Percentiles rank a stretch among this genome's conserved stretches.
These are phyloP conservation scores for Podosphaera fusca DNA, from an alignment of 2,329 filamentous ascomycete species.

Conservation along the genomic window DNA sequence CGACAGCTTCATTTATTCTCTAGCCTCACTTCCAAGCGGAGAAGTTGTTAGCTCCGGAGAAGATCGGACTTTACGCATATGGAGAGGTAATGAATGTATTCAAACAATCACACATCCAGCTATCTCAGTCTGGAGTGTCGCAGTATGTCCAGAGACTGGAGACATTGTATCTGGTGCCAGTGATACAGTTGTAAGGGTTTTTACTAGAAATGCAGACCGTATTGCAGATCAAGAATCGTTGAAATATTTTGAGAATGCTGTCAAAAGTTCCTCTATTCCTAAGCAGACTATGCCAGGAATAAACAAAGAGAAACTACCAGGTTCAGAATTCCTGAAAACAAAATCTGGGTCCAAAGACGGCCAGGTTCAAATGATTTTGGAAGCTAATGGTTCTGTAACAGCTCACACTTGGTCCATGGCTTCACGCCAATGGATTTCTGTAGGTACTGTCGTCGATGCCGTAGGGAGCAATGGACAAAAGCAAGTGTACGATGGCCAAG, in stretches of 20 bases:
- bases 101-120: slow-evolving; percentile 95
- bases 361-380: slow-evolving; percentile 77
- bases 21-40: slow-evolving; percentile 55
- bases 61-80: slow-evolving; percentile 79
- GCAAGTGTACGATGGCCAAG: slow-evolving; percentile 54
- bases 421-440: slow-evolving; percentile 55
- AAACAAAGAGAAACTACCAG: slow-evolving; percentile 80
- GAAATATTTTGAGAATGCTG: slow-evolving; percentile 55
- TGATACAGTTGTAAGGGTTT: slow-evolving; percentile 66
- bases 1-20: slow-evolving; percentile 81
- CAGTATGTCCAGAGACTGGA: slow-evolving; percentile 57
- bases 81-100: slow-evolving; percentile 60
- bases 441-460: slow-evolving; percentile 86
- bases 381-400: slow-evolving; percentile 58
- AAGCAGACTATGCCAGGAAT: slow-evolving; percentile 63
- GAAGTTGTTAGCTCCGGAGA: slow-evolving; percentile 83
- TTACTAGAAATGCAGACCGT: slow-evolving; percentile 48
- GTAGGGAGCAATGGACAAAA: slow-evolving; percentile 64
- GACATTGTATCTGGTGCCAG: slow-evolving; percentile 90
- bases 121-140: slow-evolving; percentile 86
- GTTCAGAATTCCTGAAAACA: slow-evolving; percentile 60
- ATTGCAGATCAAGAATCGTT: slow-evolving; percentile 45
- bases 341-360: slow-evolving; percentile 88
- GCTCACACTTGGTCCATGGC: slow-evolving; percentile 67
- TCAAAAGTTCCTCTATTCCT: slow-evolving; percentile 67